Evolutionary conservation across 768 basidiomycete genomes (phyloP), one percentile per base, ranked within the genome.

Genomic region (Russula brevipes): DNA sequence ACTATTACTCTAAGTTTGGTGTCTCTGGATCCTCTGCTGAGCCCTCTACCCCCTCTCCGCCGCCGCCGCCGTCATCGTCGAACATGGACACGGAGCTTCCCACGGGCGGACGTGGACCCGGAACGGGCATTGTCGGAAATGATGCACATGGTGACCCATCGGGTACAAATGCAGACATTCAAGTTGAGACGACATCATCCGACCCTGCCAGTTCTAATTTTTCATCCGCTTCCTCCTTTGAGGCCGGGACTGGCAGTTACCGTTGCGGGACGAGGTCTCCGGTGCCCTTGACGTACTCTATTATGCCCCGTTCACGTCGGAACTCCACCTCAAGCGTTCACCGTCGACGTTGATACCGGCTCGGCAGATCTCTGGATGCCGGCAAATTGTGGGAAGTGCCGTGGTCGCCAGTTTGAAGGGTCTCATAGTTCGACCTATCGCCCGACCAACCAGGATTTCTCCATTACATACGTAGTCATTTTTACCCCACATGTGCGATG

Each of bases 291-390:
- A 84, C 61, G 63, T 80, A 35, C 71, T 80, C 58, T 85, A 85
- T 69, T 83, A 80, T 58, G 79, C 2, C 63, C 70, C 9, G 57
- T 86, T 52, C 41, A 66, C 5, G 76, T 89, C 56, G 88, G 88
- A 10, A 83, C 83, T 17, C 81, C 81, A 1, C 66, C 74, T 0
- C 85, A 87, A 70, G 57, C 65, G 24, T 68, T 88, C 17, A 75
- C 78, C 2, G 78, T 88, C 39, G 82, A 86, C 71, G 75, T 88
- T 66, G 88, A 89, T 71, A 88, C 87, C 3, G 85, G 87, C 54
- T 85, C 83, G 7, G 76, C 82, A 39, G 88, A 89, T 70, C 75
- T 86, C n/a, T 88, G 86, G 83, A 71, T 80, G 19, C 77, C 81
- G 35, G 70, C 73, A 14, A 57, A 69, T 49, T 84, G 83, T 68